Evolutionary conservation across 805 yeast genomes (phyloP).

Genomic region (Yamadazyma sp.): DNA sequence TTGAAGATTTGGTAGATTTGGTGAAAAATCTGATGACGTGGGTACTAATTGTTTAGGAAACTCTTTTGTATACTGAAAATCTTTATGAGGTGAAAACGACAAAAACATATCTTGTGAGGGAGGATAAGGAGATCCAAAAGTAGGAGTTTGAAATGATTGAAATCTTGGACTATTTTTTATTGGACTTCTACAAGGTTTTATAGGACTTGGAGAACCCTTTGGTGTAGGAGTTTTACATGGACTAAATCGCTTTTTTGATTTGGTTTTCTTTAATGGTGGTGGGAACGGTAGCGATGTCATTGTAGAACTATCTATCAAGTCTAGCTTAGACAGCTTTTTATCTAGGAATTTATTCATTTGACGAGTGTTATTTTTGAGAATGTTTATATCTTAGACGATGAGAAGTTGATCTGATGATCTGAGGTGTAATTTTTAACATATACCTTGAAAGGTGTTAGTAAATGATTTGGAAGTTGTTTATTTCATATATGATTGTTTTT

Average conservation of each 20-base stretch:
- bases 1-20: neutral
- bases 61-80: neutral
- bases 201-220: neutral
- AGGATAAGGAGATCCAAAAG: too few species aligned
- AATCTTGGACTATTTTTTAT: too few species aligned
- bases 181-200: neutral
- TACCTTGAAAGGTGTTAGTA: too few species aligned
- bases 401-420: neutral
- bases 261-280: slow-evolving; percentile 38
- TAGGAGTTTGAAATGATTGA: too few species aligned
- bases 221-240: neutral
- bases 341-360: slow-evolving; percentile 7
- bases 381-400: too few species aligned
- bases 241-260: neutral
- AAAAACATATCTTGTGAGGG: too few species aligned
- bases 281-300: slow-evolving; percentile 53
- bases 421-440: too few species aligned
- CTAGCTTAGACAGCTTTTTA: slow-evolving; percentile 42
- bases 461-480: too few species aligned
- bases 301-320: slow-evolving; percentile 45
- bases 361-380: neutral
- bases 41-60: neutral
- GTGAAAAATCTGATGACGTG: slow-evolving; percentile 1
- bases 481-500: too few species aligned
- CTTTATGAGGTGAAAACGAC: too few species aligned